Base-by-base conservation (phyloP, 495 filamentous ascomycete genomes). In the Podospora tetraspora region DNA sequence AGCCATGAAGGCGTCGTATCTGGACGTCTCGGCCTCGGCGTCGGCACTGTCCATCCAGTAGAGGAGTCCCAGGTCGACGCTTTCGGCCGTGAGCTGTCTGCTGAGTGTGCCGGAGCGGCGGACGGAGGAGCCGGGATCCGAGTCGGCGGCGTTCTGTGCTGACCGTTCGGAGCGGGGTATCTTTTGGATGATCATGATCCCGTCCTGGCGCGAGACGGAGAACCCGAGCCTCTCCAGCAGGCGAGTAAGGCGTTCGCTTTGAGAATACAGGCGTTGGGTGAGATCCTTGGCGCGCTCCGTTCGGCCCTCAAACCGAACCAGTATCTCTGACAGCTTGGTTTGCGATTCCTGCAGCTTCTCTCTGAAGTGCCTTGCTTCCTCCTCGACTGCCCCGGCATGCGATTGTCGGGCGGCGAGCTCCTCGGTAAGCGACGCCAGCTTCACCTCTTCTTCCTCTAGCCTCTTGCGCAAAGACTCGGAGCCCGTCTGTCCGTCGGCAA, bases 221-320 rank as follows among this genome's bases (percentile, higher is more conserved):
- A 93, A 96, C 13, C 94, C 93, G 3, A 98, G 80, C 32, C 90
- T 86, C 73, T 97, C 93, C 1, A 99, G 85, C 59, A 99, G 87
- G 43, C 86, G 85, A 43, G 86, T 86, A 5, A 96, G 79, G 58
- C 89, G 88, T 70, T 92, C 89, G 66, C 93, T 90, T 62, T 95
- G 91, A 3, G 86, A 78, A 68, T 91, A 92, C 8, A 97, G 83
- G 29, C 89, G 85, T 69, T 91, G 89, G 24, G 93, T 94, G 11
- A 97, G 80, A 66, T 97, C 92, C 71, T 92, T 91, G 8, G 91
- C 88, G 58, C 86, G 89, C 34, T 77, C 75, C 30, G 87, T 89
- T 27, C 92, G 90, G 61, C 85, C 82, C 62, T 91, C 85, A 16
- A 89, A 81, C 57, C 86, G 84, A 59, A 74, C 70, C 58, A 75